These are phyloP conservation scores for Nemania abortiva DNA, from an alignment of 2,329 filamentous ascomycete species.

Conservation along the genomic window DNA sequence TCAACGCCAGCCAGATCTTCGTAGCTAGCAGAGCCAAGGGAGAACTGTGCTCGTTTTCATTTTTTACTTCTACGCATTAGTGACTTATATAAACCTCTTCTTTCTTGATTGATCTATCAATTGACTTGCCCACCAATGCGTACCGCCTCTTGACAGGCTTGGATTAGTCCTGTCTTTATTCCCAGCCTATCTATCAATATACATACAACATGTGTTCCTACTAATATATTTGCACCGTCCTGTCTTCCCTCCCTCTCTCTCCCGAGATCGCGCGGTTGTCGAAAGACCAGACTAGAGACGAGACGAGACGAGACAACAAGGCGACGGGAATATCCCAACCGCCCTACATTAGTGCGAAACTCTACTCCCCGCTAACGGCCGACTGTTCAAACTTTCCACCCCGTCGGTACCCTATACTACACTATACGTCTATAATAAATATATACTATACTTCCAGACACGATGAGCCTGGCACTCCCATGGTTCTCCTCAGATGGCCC, in stretches of 20 bases:
- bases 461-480: constrained; percentile 37
- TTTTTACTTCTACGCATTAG: constrained; percentile 13
- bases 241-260: background rate
- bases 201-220: background rate
- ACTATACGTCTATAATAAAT: no score
- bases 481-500: constrained; percentile 54
- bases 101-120: background rate
- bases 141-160: background rate
- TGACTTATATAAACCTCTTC: constrained; percentile 3
- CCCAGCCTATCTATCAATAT: background rate
- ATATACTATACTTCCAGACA: background rate
- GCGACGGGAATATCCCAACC: background rate
- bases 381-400: constrained; percentile 34
- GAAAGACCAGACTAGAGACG: constrained; percentile 6
- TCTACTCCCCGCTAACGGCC: constrained; percentile 36
- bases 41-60: constrained; percentile 14
- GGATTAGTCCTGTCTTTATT: background rate
- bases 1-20: background rate
- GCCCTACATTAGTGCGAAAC: constrained; percentile 36
- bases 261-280: constrained; percentile 5
- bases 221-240: background rate
- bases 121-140: background rate
- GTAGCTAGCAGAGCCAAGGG: background rate
- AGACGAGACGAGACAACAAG: constrained; percentile 5
- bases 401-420: constrained; percentile 11